Conservation (phyloP, 441 rosid species). For the Gossypium lobatum region DNA sequence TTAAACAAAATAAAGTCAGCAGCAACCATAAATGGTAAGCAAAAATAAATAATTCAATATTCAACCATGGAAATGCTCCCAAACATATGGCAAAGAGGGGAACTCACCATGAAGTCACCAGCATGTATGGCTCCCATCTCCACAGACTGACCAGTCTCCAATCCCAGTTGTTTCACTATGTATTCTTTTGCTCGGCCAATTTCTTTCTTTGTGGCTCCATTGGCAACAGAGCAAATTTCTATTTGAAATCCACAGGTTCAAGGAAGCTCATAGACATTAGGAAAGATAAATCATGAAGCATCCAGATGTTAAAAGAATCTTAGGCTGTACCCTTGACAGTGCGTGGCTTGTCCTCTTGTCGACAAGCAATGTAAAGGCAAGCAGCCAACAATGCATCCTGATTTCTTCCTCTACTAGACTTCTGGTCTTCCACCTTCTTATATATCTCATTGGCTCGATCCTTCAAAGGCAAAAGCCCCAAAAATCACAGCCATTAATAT, state of each 20-base stretch:
- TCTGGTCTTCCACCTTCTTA: conserved; percentile 95
- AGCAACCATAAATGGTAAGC: not conserved
- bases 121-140: conserved; percentile 99
- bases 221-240: conserved; percentile 98
- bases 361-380: conserved; percentile 93
- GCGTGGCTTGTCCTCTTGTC: conserved; percentile 95
- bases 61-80: not conserved
- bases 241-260: conserved; percentile 53
- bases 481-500: not conserved
- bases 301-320: conserved; percentile 43
- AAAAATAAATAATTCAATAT: conserved; percentile 8
- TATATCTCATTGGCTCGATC: conserved; percentile 96
- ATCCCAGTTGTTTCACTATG: conserved; percentile 88
- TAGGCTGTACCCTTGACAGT: conserved; percentile 91
- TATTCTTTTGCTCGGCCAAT: conserved; percentile 98
- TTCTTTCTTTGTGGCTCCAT: conserved; percentile 97
- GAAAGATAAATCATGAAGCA: conserved; percentile 50
- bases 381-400: conserved; percentile 98
- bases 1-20: conserved; percentile 18
- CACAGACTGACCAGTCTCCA: conserved; percentile 85
- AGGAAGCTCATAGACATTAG: conserved; percentile 44
- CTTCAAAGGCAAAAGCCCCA: conserved; percentile 29
- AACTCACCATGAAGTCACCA: conserved; percentile 86
- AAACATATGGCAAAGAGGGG: not conserved
- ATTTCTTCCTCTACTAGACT: conserved; percentile 98